These are phyloP conservation scores for Colletotrichum spinosum DNA, from an alignment of 2,329 filamentous ascomycete genomes.

Conservation along the genomic window DNA sequence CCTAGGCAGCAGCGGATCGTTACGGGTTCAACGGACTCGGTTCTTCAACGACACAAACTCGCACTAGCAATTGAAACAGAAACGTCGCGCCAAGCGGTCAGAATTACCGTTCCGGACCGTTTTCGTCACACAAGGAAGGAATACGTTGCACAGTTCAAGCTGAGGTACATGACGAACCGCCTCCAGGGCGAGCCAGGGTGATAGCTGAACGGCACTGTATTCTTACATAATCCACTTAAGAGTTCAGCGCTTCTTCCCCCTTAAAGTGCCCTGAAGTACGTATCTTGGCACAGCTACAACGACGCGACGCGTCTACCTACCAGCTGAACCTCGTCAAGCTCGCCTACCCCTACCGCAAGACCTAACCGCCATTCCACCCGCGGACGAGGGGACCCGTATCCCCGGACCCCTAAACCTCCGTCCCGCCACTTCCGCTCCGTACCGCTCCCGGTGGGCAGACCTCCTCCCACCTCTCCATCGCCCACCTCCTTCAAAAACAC, in stretches of 20 bases:
- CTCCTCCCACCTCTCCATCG: background rate
- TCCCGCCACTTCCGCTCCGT: slow-evolving; percentile 6
- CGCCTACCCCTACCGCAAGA: slow-evolving; percentile 3
- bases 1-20: background rate
- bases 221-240: slow-evolving; percentile 26
- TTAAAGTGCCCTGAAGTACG: background rate
- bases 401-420: slow-evolving; percentile 15
- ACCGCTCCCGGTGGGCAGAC: slow-evolving; percentile 6
- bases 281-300: slow-evolving; percentile 7
- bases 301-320: slow-evolving; percentile 23
- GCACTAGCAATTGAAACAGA: background rate
- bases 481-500: too few species aligned
- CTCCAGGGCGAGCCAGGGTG: slow-evolving; percentile 11
- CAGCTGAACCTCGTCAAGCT: slow-evolving; percentile 38
- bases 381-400: background rate
- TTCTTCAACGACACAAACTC: background rate
- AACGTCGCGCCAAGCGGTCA: background rate
- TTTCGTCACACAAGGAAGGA: slow-evolving; percentile 6
- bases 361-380: slow-evolving; percentile 4
- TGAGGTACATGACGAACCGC: background rate
- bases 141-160: slow-evolving; percentile 16
- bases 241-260: too few species aligned
- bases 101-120: background rate
- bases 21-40: background rate
- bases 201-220: background rate